Evolutionary conservation across 1,139 yeast genomes (phyloP), one percentile per base, ranked within the genome.

Genomic region (Candida albicans): DNA sequence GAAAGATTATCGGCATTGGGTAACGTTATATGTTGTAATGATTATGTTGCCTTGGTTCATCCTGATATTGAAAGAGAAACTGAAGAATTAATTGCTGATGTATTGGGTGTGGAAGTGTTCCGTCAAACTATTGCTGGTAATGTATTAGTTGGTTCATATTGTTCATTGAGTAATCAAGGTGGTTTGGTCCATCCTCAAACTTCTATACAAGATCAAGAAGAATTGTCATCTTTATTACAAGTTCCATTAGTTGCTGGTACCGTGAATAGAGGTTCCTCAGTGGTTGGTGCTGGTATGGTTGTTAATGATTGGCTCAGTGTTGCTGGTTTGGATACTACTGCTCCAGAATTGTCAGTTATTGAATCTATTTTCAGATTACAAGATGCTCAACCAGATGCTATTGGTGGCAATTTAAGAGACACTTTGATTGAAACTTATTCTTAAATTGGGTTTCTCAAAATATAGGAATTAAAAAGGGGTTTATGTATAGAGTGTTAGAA

Each of bases 1-100:
- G 99, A 95, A 72, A 82, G 99, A 62, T 76, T 95, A 53, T 87
- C 96, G 39, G 99, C 99, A 9, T 74, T 95, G 53, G 99, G 99
- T 56, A 95, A 95, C 58, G 99, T 95, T 52, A 90, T 95, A 61
- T 93, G 99, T 69, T 93, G 99, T 73, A 95, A 95, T 70, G 99
- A 95, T 68, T 95, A 95, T 65, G 99, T 95, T 57, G 99, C 99
- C 3, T 77, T 95, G 52, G 99, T 95, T 42, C 99, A 95, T 68
- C 99, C 99, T 42, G 99, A 95, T 72, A 89, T 95, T 54, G 99
- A 95, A 75, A 84, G 99, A 64, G 99, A 95, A 70, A 95, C 99
- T 42, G 99, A 95, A 73, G 99, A 95, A 71, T 76, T 95, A 58
- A 95, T 95, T 62, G 96, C 99, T 39, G 99, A 95, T 68, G 96